These are phyloP conservation scores for Millerozyma miso DNA, from an alignment of 805 yeast species.

Conservation along the genomic window DNA sequence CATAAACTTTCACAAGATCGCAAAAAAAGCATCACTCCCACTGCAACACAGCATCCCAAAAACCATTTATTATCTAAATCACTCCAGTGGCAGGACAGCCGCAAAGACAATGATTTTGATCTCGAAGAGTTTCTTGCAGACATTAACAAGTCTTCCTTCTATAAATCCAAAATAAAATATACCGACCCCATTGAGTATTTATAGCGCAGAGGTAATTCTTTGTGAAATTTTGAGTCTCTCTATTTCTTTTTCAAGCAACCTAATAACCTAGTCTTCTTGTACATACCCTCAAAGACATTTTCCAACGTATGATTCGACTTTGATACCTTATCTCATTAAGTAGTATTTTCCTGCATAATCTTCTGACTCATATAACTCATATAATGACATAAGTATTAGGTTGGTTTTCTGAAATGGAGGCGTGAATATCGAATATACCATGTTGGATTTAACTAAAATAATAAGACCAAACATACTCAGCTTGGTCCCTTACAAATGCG, in stretches of 20 bases:
- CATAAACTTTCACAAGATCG: background rate
- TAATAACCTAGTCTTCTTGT: background rate
- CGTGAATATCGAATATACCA: no score
- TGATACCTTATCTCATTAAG: background rate
- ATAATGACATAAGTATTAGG: no score
- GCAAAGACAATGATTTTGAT: background rate
- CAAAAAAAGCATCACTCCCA: background rate
- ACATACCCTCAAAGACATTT: background rate
- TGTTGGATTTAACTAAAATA: constrained; percentile 51
- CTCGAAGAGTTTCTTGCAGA: background rate
- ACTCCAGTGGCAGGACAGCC: background rate
- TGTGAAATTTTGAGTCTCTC: no score
- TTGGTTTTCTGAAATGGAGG: background rate
- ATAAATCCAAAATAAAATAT: background rate
- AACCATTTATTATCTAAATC: background rate
- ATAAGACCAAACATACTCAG: constrained; percentile 82
- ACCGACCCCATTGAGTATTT: background rate
- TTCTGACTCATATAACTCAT: background rate
- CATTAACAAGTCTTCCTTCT: background rate
- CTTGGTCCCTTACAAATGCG: constrained; percentile 92
- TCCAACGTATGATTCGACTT: background rate
- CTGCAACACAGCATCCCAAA: background rate
- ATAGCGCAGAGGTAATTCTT: no score
- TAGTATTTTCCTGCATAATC: background rate
- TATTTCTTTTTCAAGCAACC: no score